phyloP scores from a whole-genome alignment of 140 eudicot genomes.

The Erigeron philadelphicus region DNA sequence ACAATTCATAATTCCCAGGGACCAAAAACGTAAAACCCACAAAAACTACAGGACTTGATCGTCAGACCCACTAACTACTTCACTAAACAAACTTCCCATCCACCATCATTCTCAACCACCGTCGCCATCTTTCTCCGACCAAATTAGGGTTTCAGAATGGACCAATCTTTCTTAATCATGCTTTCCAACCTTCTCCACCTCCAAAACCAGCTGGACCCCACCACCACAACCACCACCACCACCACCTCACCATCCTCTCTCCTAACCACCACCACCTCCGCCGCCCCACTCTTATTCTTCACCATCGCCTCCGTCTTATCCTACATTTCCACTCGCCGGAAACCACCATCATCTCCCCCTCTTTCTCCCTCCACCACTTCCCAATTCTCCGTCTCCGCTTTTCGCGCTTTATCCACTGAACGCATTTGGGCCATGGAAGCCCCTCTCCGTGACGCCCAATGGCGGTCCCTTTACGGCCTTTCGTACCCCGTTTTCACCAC shows the following conservation, averaged over 20 bases:
- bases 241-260: constrained; percentile 42
- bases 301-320: constrained; percentile 85
- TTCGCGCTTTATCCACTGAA: constrained; percentile 85
- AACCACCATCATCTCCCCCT: constrained; percentile 32
- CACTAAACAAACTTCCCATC: background rate
- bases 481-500: constrained; percentile 89
- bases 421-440: constrained; percentile 89
- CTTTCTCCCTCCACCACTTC: constrained; percentile 41
- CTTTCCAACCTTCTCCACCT: constrained; percentile 88
- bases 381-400: constrained; percentile 72
- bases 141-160: constrained; percentile 44
- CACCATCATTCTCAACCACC: background rate
- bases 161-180: constrained; percentile 67
- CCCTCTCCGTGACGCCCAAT: constrained; percentile 71
- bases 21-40: background rate
- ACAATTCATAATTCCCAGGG: background rate
- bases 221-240: constrained; percentile 53
- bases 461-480: constrained; percentile 82
- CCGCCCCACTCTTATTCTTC: constrained; percentile 72
- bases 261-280: constrained; percentile 46
- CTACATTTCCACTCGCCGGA: constrained; percentile 52
- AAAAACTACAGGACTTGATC: background rate
- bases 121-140: constrained; percentile 18
- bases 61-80: background rate
- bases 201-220: constrained; percentile 81